Percentiles rank a stretch among this genome's conserved stretches.
These are phyloP conservation scores for Wallemia ichthyophaga DNA, from an alignment of 1,284 basidiomycete species.

Conservation along the genomic window DNA sequence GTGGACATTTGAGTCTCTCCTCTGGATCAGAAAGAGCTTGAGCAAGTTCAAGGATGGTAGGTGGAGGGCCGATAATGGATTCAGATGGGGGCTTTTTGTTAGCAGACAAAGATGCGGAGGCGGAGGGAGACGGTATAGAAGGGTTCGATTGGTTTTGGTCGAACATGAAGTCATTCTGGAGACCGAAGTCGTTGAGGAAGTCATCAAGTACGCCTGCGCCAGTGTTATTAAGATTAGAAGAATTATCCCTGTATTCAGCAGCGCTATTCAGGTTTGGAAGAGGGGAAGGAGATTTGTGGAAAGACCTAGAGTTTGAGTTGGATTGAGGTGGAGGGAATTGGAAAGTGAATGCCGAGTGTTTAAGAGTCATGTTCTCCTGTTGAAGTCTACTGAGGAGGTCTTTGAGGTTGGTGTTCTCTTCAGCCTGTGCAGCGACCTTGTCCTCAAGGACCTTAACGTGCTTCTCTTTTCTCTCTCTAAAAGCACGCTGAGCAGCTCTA, in stretches of 20 bases:
- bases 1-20: not conserved
- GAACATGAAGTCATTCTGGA: not conserved
- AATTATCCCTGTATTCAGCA: not conserved
- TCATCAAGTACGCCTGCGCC: not conserved
- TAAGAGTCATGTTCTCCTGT: slow-evolving; percentile 40
- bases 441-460: slow-evolving; percentile 70
- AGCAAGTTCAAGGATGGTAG: not conserved
- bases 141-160: not conserved
- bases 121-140: not conserved
- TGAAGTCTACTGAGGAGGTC: slow-evolving; percentile 45
- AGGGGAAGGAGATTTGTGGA: not conserved
- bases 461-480: slow-evolving; percentile 49
- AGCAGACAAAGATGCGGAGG: too few relatives aligned
- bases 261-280: not conserved
- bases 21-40: not conserved
- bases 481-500: slow-evolving; percentile 51
- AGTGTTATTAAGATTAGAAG: not conserved
- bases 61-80: not conserved
- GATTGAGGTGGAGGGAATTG: slow-evolving; percentile 20
- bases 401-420: slow-evolving; percentile 30
- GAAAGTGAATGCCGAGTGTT: slow-evolving; percentile 42
- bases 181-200: not conserved
- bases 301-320: not conserved
- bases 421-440: slow-evolving; percentile 29
- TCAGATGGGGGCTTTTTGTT: not conserved